These are phyloP conservation scores for Cyberlindnera bimundalis DNA, from an alignment of 805 yeast genomes.

Conservation along the genomic window DNA sequence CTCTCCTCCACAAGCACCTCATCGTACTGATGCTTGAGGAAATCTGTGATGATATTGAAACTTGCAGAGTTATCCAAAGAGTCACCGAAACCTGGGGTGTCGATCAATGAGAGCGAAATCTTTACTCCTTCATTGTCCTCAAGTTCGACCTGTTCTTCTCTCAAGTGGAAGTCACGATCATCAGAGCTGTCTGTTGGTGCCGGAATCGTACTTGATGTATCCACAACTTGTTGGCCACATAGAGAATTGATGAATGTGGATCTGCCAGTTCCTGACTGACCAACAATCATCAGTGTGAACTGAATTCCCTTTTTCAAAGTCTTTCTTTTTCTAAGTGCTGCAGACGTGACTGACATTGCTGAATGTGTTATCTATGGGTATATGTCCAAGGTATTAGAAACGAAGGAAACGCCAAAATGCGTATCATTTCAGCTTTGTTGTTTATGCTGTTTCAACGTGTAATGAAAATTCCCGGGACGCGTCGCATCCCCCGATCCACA, in stretches of 20 bases:
- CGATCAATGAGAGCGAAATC: slow-evolving; percentile 70
- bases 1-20: slow-evolving; percentile 79
- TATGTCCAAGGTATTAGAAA: too few relatives aligned
- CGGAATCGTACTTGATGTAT: slow-evolving; percentile 57
- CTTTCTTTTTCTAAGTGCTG: slow-evolving; percentile 68
- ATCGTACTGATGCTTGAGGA: slow-evolving; percentile 77
- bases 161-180: slow-evolving; percentile 54
- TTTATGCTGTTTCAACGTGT: slow-evolving; percentile 10
- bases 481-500: background rate
- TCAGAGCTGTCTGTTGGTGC: slow-evolving; percentile 48
- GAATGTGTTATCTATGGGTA: background rate
- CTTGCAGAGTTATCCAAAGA: slow-evolving; percentile 64
- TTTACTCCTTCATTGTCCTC: slow-evolving; percentile 86
- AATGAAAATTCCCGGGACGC: slow-evolving; percentile 13
- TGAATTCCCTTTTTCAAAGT: slow-evolving; percentile 79
- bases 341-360: slow-evolving; percentile 47
- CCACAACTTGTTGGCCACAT: slow-evolving; percentile 85
- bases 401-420: too few relatives aligned
- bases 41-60: slow-evolving; percentile 70
- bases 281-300: slow-evolving; percentile 83
- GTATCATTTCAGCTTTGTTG: background rate
- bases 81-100: slow-evolving; percentile 83
- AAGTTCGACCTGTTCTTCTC: slow-evolving; percentile 79
- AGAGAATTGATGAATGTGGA: slow-evolving; percentile 90
- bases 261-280: slow-evolving; percentile 84